Base-by-base conservation (phyloP, 192 early-diverging fungal genomes). In the Umbelopsis sp. region DNA sequence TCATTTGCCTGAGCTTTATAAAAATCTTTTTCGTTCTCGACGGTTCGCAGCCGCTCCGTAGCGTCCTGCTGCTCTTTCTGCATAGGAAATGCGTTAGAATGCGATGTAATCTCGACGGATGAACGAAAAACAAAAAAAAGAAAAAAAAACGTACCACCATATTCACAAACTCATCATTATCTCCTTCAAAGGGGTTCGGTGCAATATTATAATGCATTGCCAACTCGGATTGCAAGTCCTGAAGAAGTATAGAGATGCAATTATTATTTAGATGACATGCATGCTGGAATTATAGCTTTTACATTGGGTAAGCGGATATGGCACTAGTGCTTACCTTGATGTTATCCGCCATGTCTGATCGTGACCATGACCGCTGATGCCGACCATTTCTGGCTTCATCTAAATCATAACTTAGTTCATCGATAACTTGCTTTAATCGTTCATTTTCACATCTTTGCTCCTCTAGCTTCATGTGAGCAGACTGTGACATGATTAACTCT, bases 401-500 rank as follows among this genome's bases (percentile, higher is more conserved):
- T 29, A 83, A 54, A 68, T 83, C 82, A 59, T 47, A 45, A n/a
- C 71, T 77, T 22, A 83, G 43, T 54, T 65, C 75, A 74, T 81
- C 80, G 66, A 83, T 83, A 3, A 77, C 70, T 62, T 78, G 71
- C 45, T 78, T 76, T 4, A 83, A 62, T 14, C 66, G 68, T 34
- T 76, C 70, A 44, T 83, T 83, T 41, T 83, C 82, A 20, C 70
- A 73, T 14, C 77, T 65, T 68, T 83, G 79, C 51, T 78, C 72
- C 20, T 74, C 79, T 26, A 83, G 65, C 51, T 81, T 69, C 17
- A 68, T 73, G 45, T 83, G 79, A 14, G 73, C 66, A 22, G 59
- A 51, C 22, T 78, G 73, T 7, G 82, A 77, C 26, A 71, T 56
- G 16, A 62, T 51, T 8, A 78, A 31, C 51, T 80, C 79, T 25